Conservation (phyloP, 805 yeast genomes). For the Metschnikowia sp. region DNA sequence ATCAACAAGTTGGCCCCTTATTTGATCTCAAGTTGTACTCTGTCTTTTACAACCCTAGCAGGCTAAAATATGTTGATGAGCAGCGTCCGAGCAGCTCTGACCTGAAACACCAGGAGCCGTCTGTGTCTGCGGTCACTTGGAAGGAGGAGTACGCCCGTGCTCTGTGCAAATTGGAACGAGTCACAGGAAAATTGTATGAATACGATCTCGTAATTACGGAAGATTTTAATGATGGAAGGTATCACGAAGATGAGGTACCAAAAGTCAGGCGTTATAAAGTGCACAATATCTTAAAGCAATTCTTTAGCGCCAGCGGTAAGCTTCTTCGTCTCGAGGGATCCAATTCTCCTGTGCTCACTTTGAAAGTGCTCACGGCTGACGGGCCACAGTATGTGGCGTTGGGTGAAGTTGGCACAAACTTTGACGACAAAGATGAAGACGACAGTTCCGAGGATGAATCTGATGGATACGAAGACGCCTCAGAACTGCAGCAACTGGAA, state of each 20-base stretch:
- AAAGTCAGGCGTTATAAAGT: constrained; percentile 38
- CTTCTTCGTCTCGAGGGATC: constrained; percentile 60
- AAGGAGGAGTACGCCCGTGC: constrained; percentile 67
- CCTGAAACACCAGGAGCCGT: not conserved
- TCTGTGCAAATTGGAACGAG: constrained; percentile 35
- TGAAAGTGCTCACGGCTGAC: constrained; percentile 38
- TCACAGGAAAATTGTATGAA: constrained; percentile 27
- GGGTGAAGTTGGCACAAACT: constrained; percentile 18
- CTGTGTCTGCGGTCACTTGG: constrained; percentile 51
- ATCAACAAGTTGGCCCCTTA: constrained; percentile 51
- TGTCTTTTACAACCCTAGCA: constrained; percentile 56
- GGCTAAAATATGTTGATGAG: constrained; percentile 31
- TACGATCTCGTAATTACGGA: constrained; percentile 52
- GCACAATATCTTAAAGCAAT: constrained; percentile 46
- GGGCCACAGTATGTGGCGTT: constrained; percentile 22
- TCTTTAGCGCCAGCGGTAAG: constrained; percentile 69
- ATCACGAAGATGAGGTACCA: constrained; percentile 52
- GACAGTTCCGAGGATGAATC: constrained; percentile 25
- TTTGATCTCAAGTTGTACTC: constrained; percentile 59
- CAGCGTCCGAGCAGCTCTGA: not conserved
- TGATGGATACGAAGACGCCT: constrained; percentile 7
- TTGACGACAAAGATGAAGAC: constrained; percentile 15
- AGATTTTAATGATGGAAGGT: constrained; percentile 65
- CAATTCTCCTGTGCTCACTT: constrained; percentile 61
- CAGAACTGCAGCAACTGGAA: not conserved